phyloP scores from a whole-genome alignment of 345 rosid genomes.

The Eutrema japonicum region DNA sequence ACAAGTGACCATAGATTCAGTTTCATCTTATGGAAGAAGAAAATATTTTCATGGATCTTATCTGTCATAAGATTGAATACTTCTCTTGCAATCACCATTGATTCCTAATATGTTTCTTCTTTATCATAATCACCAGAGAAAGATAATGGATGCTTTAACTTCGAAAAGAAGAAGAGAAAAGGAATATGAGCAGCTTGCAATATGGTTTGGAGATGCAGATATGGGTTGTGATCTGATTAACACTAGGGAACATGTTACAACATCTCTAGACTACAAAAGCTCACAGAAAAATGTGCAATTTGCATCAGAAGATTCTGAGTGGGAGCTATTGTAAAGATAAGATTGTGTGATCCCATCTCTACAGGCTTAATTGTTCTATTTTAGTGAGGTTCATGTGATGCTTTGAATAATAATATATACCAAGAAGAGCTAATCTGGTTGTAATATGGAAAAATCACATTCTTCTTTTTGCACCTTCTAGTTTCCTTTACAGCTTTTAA shows the following conservation, averaged over 20 bases:
- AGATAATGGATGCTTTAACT: conserved; percentile 65
- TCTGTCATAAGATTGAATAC: conserved; percentile 1
- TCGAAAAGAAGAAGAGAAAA: conserved; percentile 60
- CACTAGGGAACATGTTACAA: conserved; percentile 23
- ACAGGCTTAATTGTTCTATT: background rate
- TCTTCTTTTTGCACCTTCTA: background rate
- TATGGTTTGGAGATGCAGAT: conserved; percentile 73
- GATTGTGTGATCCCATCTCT: background rate
- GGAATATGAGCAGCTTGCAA: conserved; percentile 80
- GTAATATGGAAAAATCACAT: conserved; percentile 2
- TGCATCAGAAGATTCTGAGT: conserved; percentile 56
- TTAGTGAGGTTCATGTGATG: conserved; percentile 6
- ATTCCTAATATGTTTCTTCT: conserved; percentile 24
- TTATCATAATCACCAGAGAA: conserved; percentile 51
- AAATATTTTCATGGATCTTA: conserved; percentile 5
- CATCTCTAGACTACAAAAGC: conserved; percentile 29
- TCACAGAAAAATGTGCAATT: conserved; percentile 35
- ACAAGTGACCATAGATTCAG: conserved; percentile 2
- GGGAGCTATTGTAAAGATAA: conserved; percentile 64
- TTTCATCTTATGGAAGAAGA: conserved; percentile 10
- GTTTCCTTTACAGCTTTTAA: conserved; percentile 16
- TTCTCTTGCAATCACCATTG: background rate
- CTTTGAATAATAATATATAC: background rate
- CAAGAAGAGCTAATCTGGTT: conserved; percentile 5
- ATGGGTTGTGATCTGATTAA: conserved; percentile 43